Percentiles rank a stretch among this genome's conserved stretches.
These are phyloP conservation scores for Penicillium sp. DNA, from an alignment of 2,329 filamentous ascomycete species.

Conservation along the genomic window DNA sequence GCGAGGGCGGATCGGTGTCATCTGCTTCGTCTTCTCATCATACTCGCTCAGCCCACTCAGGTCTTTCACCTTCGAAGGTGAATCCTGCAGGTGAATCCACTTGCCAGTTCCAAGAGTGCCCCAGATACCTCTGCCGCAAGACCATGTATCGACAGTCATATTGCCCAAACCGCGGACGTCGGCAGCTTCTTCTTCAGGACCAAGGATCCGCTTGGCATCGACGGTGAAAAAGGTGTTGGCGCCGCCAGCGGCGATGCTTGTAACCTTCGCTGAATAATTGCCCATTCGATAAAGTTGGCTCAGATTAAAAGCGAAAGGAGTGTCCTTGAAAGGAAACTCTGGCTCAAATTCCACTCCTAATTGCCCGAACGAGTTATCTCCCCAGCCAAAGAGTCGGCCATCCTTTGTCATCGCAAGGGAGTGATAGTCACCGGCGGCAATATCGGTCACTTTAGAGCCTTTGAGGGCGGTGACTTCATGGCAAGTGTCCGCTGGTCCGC, in stretches of 20 bases:
- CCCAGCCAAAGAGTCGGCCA: constrained; percentile 78
- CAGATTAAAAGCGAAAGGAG: constrained; percentile 66
- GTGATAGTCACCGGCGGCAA: constrained; percentile 83
- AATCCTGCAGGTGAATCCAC: constrained; percentile 81
- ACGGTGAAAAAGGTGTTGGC: constrained; percentile 82
- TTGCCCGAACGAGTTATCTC: constrained; percentile 88
- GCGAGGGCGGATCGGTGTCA: constrained; percentile 73
- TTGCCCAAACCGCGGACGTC: constrained; percentile 47
- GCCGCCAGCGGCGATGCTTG: constrained; percentile 77
- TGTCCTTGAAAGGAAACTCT: constrained; percentile 60
- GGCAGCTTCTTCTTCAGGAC: constrained; percentile 42
- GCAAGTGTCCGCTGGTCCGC: constrained; percentile 72
- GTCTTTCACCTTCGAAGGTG: constrained; percentile 73
- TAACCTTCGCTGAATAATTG: constrained; percentile 62
- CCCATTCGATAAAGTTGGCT: constrained; percentile 67
- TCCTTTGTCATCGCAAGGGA: constrained; percentile 71
- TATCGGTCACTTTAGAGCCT: constrained; percentile 65
- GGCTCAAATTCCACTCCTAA: constrained; percentile 71
- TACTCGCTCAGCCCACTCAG: constrained; percentile 84
- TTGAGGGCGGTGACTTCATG: constrained; percentile 71
- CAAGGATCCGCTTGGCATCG: constrained; percentile 62
- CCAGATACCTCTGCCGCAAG: constrained; percentile 78
- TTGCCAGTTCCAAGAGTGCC: constrained; percentile 78
- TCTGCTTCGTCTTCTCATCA: constrained; percentile 64
- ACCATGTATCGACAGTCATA: constrained; percentile 73